Base-by-base conservation (phyloP, 768 basidiomycete genomes). In the Mycena olivaceomarginata region DNA sequence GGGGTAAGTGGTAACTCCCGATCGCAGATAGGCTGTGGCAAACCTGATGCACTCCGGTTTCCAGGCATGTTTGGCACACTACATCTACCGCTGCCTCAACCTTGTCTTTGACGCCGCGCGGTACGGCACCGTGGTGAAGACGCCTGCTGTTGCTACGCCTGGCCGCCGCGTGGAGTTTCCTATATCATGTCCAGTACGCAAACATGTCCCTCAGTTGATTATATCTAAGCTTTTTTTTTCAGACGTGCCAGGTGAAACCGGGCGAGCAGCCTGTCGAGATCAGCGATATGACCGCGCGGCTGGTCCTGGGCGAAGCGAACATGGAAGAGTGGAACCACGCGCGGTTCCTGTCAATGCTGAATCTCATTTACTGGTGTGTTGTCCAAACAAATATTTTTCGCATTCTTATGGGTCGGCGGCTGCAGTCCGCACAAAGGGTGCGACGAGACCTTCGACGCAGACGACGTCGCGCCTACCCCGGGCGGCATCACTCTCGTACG, bases 301-400 rank as follows among this genome's bases (percentile, higher is more conserved):
- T 81, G 62, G 77, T 80, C 13, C 74, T 81, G 40, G 81, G 81
- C 15, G 79, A 78, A 12, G 22, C 69, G 22, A 80, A 81, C n/a
- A 78, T 80, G 76, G 72, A 80, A 46, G 81, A 77, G 65, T 81
- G 81, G 81, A 75, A 75, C 43, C 77, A 81, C 66, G 72, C 74
- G 1, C 79, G 81, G 5, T 81, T 73, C 41, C 46, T 80, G 64
- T 80, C 81, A 39, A 74, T 53, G 40, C 66, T 81, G 15, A 78
- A 81, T 67, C 70, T 81, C 56, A 77, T 81, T 43, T 77, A 81
- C 43, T 81, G 81, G 81, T 80, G 15, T 5, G 72, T 63, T 31
- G 31, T 31, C 2, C 31, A 16, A 12, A 62, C 25, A 53, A 16
- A 51, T 51, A 48, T 53, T 16, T 5, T 31, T 39, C 10, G 20